Evolutionary conservation across 2,329 filamentous ascomycete genomes (phyloP).

Genomic region (Juglanconis sp.): DNA sequence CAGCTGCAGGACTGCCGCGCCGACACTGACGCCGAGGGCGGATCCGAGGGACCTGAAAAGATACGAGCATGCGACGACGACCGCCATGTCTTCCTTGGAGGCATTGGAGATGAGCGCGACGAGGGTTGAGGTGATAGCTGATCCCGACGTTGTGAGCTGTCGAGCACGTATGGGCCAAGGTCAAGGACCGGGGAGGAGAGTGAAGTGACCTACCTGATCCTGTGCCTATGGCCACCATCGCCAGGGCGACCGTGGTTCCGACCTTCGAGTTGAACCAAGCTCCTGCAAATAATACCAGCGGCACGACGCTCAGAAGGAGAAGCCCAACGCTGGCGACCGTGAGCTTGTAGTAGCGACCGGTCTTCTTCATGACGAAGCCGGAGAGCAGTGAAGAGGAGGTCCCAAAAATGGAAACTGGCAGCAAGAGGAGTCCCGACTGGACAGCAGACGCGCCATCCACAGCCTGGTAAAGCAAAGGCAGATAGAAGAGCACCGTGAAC

Average conservation of each 20-base stretch:
- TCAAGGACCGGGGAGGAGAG: neutral
- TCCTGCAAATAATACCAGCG: conserved; percentile 57
- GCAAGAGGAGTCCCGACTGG: conserved; percentile 59
- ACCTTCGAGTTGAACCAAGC: conserved; percentile 43
- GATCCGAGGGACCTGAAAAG: conserved; percentile 77
- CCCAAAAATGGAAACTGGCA: conserved; percentile 60
- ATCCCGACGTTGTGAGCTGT: conserved; percentile 44
- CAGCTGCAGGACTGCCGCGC: conserved; percentile 70
- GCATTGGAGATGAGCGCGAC: conserved; percentile 71
- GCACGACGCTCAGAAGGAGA: conserved; percentile 51
- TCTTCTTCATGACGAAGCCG: conserved; percentile 66
- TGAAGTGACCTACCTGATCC: conserved; percentile 31
- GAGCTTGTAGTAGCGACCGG: conserved; percentile 69
- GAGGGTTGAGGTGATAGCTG: conserved; percentile 68
- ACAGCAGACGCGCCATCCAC: conserved; percentile 63
- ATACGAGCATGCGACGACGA: conserved; percentile 76
- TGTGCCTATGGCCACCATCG: conserved; percentile 41
- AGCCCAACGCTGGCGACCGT: conserved; percentile 56
- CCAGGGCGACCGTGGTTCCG: conserved; percentile 56
- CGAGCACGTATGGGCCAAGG: neutral
- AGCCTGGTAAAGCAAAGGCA: conserved; percentile 77
- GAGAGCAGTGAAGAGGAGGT: conserved; percentile 63
- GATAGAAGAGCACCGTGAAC: conserved; percentile 62
- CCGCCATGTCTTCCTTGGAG: conserved; percentile 63
- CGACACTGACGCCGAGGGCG: conserved; percentile 70